Evolutionary conservation across 441 rosid species (phyloP).

Genomic region (Biscutella auriculata): DNA sequence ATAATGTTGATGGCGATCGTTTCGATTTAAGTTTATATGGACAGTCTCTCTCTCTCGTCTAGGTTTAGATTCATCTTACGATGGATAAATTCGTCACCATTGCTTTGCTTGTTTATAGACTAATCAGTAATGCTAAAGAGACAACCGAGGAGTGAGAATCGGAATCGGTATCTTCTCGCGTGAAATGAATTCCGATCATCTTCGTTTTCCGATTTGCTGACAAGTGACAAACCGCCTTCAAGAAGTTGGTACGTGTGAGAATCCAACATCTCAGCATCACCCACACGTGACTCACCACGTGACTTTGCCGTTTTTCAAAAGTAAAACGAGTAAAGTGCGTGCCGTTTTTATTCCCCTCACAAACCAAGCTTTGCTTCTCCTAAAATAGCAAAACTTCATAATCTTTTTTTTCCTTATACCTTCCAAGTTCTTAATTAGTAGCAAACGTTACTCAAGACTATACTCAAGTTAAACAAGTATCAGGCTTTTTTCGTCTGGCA

Average conservation of each 20-base stretch:
- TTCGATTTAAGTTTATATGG: background rate
- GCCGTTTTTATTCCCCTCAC: conserved; percentile 2
- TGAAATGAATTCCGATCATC: no score
- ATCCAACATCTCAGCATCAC: conserved; percentile 13
- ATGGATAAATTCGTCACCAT: background rate
- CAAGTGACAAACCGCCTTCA: no score
- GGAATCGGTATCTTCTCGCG: background rate
- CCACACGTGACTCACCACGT: conserved; percentile 11
- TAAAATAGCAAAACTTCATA: background rate
- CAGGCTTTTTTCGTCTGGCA: conserved; percentile 4
- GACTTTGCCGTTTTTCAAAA: background rate
- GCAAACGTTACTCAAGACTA: background rate
- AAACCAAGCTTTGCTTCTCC: background rate
- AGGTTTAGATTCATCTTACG: no score
- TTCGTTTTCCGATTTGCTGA: no score
- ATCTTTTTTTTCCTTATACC: background rate
- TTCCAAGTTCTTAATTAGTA: background rate
- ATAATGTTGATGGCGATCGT: background rate
- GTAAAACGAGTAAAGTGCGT: background rate
- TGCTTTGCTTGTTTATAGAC: background rate
- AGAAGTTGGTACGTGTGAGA: conserved; percentile 15
- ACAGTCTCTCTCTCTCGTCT: background rate
- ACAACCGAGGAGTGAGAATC: background rate
- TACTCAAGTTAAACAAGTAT: background rate
- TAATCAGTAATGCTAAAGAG: background rate